Evolutionary conservation across 192 early-diverging fungal genomes (phyloP), one percentile per base, ranked within the genome.

Genomic region (Mortierella claussenii): DNA sequence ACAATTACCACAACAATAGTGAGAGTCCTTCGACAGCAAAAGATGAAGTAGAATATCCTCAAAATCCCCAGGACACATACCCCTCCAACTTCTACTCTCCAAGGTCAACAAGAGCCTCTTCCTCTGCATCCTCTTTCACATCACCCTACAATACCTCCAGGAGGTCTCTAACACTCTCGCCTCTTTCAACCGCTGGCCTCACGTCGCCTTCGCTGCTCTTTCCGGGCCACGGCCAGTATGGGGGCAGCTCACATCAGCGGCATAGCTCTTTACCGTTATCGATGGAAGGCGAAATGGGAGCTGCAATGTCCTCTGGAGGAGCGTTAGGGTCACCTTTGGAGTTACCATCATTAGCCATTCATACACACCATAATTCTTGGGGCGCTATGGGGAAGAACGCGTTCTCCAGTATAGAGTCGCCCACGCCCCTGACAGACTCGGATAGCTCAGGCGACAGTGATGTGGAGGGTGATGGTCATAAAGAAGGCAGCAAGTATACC

Each of bases 11-110:
- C n/a, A n/a, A n/a, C n/a, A n/a, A n/a, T n/a, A n/a, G n/a, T n/a
- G n/a, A n/a, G n/a, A n/a, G n/a, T n/a, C n/a, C n/a, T n/a, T n/a
- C n/a, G n/a, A n/a, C 53, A 36, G 42, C 21, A 46, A 23, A n/a
- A 36, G 53, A 48, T 37, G 70, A 75, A 53, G 43, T 57, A 23
- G 70, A 75, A 27, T 75, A 75, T 20, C 70, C 70, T 15, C 70
- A 75, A 47, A 75, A 75, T 17, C 70, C 70, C 2, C 70, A 75
- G 50, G 63, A 65, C 51, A 5, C 28, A 8, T 60, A 60, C 15
- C 12, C 32, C 44, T 33, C 51, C 12, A 30, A 34, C 4, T n/a
- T 30, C 3, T 36, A 49, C 53, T 47, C 61, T 11, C 69, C 52
- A 40, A 47, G 26, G 0, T 62, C 70, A 2, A 15, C 34, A 17